Evolutionary conservation across 2,329 filamentous ascomycete genomes (phyloP).

Genomic region (Colletotrichum chrysophilum): DNA sequence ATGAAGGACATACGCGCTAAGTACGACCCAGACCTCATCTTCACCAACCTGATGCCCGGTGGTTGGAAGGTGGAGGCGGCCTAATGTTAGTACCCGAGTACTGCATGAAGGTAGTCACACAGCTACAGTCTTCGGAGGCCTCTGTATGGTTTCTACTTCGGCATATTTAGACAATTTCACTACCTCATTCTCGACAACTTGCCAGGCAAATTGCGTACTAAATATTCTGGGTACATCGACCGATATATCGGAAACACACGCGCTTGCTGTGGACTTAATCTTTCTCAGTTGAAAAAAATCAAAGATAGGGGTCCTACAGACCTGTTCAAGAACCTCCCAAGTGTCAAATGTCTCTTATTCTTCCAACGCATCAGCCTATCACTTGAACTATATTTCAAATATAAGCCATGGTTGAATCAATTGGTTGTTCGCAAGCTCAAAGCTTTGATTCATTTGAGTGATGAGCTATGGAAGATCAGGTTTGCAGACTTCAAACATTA

Average conservation of each 20-base stretch:
- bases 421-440: no score
- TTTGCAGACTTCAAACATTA: no score
- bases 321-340: no score
- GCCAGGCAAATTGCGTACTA: neutral
- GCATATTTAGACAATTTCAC: no score
- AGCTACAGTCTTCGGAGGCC: neutral
- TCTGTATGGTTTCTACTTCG: rapidly evolving
- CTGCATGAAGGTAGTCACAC: neutral
- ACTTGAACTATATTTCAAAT: no score
- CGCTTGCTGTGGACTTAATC: neutral
- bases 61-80: neutral
- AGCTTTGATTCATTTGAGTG: no score
- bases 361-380: no score
- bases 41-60: neutral
- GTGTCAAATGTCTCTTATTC: no score
- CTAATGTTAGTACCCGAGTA: neutral
- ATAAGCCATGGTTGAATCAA: no score
- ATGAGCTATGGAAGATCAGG: no score
- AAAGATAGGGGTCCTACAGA: no score
- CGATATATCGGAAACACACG: no score
- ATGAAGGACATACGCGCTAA: neutral
- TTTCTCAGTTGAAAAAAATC: neutral
- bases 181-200: neutral
- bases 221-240: neutral
- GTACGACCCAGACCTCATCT: neutral